Evolutionary conservation across 2,329 filamentous ascomycete genomes (phyloP), one percentile per base, ranked within the genome.

Genomic region (Epichloe baconii): DNA sequence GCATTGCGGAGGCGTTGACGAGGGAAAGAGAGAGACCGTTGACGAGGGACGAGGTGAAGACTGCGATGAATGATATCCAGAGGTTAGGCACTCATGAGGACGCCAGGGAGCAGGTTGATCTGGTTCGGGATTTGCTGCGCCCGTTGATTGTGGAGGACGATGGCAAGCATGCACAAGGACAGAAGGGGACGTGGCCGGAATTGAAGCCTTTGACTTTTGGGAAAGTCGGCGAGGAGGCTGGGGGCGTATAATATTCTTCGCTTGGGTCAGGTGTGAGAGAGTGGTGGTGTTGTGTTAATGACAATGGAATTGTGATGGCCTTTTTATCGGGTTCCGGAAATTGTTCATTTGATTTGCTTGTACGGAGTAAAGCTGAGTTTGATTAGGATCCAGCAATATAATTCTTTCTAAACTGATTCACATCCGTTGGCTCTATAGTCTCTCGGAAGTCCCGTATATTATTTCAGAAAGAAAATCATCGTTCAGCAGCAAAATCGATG

Each of bases 21-120:
- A 53, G 19, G 34, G 66, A 67, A 54, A 58, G 66, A 26, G 40
- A 53, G 42, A 54, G 66, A 35, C 59, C 58, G 0, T 38, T 67
- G 53, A 65, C 61, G 2, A 40, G 38, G 23, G 49, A 48, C 2
- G 65, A 68, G 57, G 58, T 44, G 50, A 48, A 41, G 19, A 50
- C 42, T 10, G 64, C 62, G 0, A n/a, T 54, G 51, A 49, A 52
- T 8, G 63, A 63, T 43, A 36, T 66, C 19, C 47, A 56, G 35
- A 60, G 52, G 44, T 53, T 68, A n/a, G 52, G 53, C 15, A 50
- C 50, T 14, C 50, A 56, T 21, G 50, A 59, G 34, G 54, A 58
- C 12, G 56, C 58, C 8, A 50, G 47, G 7, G 56, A 47, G 26
- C 55, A 61, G 54, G 49, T 63, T 1, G 52, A 47, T 19, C 56